Percentiles rank a stretch among this genome's conserved stretches.
Evolutionary conservation across 345 rosid genomes (phyloP).

Genomic region (thale cress (Arabidopsis thaliana)): DNA sequence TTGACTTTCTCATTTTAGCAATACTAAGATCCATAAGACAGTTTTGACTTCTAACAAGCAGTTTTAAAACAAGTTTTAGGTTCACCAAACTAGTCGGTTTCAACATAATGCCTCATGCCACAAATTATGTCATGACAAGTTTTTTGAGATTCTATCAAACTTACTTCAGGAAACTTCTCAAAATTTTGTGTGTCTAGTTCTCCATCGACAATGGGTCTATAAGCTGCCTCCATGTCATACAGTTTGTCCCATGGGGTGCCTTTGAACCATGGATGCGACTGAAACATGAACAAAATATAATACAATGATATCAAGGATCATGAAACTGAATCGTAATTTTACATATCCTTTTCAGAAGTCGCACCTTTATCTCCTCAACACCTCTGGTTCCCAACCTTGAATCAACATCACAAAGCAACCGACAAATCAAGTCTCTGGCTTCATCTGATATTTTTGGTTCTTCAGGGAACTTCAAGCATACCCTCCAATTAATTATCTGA

Average conservation of each 20-base stretch:
- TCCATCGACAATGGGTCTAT: constrained; percentile 83
- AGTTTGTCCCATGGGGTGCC: constrained; percentile 82
- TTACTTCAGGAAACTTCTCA: constrained; percentile 97
- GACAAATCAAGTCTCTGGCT: constrained; percentile 86
- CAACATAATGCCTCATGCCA: constrained; percentile 3
- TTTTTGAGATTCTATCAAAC: constrained; percentile 41
- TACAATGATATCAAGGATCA: neutral
- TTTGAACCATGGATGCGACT: constrained; percentile 88
- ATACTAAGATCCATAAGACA: neutral
- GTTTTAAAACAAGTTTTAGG: constrained; percentile 7
- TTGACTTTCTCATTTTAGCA: constrained; percentile 10
- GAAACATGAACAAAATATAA: constrained; percentile 35
- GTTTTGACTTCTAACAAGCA: neutral
- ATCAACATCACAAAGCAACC: constrained; percentile 92
- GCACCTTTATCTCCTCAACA: constrained; percentile 87
- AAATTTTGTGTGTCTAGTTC: constrained; percentile 96
- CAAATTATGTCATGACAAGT: constrained; percentile 1
- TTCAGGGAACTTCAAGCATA: constrained; percentile 94
- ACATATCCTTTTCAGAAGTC: constrained; percentile 10
- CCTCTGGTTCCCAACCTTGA: constrained; percentile 90
- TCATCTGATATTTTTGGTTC: constrained; percentile 85
- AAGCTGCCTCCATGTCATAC: constrained; percentile 87
- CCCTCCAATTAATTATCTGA: constrained; percentile 93
- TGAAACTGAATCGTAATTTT: constrained; percentile 11
- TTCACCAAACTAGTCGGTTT: constrained; percentile 19